Evolutionary conservation across 2,329 filamentous ascomycete genomes (phyloP).

Genomic region (Penicillium sp.): DNA sequence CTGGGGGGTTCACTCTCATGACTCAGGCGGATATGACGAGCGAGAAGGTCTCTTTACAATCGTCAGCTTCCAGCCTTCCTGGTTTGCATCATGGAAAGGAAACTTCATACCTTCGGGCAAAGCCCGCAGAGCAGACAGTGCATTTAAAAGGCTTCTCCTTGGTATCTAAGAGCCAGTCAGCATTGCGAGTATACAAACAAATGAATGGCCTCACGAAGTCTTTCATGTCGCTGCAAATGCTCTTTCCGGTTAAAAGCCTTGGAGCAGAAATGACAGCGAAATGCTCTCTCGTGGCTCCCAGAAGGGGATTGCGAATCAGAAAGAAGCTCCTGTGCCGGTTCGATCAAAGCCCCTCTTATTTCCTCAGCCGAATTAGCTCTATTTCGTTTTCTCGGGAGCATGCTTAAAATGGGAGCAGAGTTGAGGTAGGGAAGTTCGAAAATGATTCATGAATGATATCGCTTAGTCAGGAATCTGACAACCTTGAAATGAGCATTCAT

Average conservation of each 20-base stretch:
- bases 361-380: neutral
- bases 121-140: neutral
- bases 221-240: slow-evolving; percentile 8
- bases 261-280: slow-evolving; percentile 3
- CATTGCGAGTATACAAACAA: neutral
- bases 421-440: neutral
- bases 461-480: neutral
- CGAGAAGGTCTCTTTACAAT: slow-evolving; percentile 6
- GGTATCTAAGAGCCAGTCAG: slow-evolving; percentile 1
- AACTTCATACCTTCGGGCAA: neutral
- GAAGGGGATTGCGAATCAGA: neutral
- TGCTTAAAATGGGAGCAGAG: neutral
- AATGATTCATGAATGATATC: neutral
- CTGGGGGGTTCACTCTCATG: neutral
- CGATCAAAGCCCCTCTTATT: neutral
- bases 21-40: neutral
- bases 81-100: neutral
- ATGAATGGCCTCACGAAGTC: neutral
- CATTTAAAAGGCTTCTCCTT: slow-evolving; percentile 7
- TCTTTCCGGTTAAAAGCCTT: slow-evolving; percentile 6
- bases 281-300: neutral
- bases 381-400: neutral
- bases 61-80: neutral
- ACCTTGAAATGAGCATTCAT: neutral
- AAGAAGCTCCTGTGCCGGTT: neutral